A percentile compares a stretch with the other conserved stretches of the same genome.
Conservation (phyloP, 169 alveolate genomes). For the Theileria equi region DNA sequence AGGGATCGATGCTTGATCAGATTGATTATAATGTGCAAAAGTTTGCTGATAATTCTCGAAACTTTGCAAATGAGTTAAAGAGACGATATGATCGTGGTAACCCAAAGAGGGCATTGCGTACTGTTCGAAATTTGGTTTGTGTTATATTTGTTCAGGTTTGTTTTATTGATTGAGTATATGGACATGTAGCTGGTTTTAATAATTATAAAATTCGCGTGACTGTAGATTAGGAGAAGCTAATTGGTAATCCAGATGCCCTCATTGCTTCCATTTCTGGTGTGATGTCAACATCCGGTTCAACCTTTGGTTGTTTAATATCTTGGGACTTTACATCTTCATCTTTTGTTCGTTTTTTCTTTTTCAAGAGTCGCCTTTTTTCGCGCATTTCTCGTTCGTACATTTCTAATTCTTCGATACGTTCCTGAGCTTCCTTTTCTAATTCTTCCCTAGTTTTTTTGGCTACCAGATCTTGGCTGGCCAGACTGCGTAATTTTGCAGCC, state of each 20-base stretch:
- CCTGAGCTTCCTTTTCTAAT: conserved; percentile 48
- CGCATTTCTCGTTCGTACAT: conserved; percentile 53
- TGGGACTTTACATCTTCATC: neutral
- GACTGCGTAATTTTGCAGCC: conserved; percentile 74
- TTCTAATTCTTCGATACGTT: conserved; percentile 58
- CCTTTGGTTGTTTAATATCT: neutral
- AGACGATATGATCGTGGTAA: conserved; percentile 37
- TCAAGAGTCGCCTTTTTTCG: conserved; percentile 34
- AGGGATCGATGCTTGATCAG: conserved; percentile 68
- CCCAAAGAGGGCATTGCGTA: conserved; percentile 23
- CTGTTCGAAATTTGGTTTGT: conserved; percentile 41
- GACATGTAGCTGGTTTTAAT: conserved; percentile 10
- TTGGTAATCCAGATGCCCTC: conserved; percentile 51
- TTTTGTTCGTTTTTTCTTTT: conserved; percentile 20
- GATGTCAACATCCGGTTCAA: conserved; percentile 13
- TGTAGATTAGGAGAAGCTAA: conserved; percentile 12
- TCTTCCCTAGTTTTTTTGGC: conserved; percentile 33
- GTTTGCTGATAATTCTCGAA: conserved; percentile 47
- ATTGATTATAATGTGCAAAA: conserved; percentile 55
- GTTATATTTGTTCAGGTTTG: conserved; percentile 45
- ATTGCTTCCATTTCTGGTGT: conserved; percentile 28
- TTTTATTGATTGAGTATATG: neutral
- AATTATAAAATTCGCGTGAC: conserved; percentile 54
- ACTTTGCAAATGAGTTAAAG: conserved; percentile 26
- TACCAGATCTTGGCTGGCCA: conserved; percentile 37